phyloP scores from a whole-genome alignment of 306 rosid genomes.

The Macrotyloma uniflorum region DNA sequence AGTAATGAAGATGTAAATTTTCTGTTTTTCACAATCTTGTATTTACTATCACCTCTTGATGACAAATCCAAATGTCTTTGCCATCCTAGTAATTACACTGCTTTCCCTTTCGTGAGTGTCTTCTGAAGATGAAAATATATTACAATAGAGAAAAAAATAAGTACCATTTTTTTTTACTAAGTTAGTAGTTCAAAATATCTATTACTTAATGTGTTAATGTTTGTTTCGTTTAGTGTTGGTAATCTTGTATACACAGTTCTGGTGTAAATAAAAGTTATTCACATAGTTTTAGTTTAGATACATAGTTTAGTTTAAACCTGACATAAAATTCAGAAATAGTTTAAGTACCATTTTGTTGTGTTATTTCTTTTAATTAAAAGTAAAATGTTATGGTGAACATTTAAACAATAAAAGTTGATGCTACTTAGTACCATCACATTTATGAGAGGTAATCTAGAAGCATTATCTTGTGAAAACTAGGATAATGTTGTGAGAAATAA shows the following conservation, averaged over 20 bases:
- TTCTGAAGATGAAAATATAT: neutral
- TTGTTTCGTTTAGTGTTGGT: no score
- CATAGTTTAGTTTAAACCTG: no score
- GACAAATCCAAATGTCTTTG: constrained; percentile 30
- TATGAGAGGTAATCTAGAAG: constrained; percentile 28
- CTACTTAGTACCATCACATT: neutral
- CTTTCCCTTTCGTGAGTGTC: neutral
- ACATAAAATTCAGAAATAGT: no score
- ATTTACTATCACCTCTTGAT: neutral
- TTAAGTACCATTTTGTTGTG: no score
- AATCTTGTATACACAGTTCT: no score
- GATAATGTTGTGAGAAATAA: constrained; percentile 12
- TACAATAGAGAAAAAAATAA: neutral
- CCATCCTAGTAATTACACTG: constrained; percentile 19
- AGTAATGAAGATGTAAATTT: constrained; percentile 53
- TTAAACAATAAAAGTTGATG: neutral
- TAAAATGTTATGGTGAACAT: neutral
- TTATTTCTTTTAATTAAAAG: no score
- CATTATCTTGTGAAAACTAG: constrained; percentile 31
- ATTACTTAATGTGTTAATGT: no score
- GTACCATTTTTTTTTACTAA: neutral
- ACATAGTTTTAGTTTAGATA: no score
- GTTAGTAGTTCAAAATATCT: neutral
- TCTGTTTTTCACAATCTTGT: constrained; percentile 28
- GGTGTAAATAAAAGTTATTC: no score